These are phyloP conservation scores for Backusella macrospora DNA, from an alignment of 192 early-diverging fungal genomes.

Conservation along the genomic window DNA sequence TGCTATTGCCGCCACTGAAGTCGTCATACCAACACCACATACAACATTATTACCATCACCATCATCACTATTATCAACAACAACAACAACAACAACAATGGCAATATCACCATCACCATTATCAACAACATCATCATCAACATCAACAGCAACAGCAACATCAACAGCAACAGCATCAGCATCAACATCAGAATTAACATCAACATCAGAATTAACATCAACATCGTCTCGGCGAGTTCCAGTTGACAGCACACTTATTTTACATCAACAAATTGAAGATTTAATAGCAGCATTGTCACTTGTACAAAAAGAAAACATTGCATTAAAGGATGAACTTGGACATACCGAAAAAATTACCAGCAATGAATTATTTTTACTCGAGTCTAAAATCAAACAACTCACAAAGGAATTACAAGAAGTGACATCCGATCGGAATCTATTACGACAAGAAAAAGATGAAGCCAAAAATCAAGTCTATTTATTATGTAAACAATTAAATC, in stretches of 20 bases:
- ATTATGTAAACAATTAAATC: neutral
- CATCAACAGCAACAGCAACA: constrained; percentile 2
- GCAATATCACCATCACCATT: neutral
- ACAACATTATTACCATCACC: neutral
- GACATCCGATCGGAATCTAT: neutral
- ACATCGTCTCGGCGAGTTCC: neutral
- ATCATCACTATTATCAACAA: neutral
- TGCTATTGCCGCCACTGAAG: neutral
- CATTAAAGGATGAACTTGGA: neutral
- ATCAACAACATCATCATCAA: neutral
- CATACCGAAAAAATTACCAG: neutral
- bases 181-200: neutral
- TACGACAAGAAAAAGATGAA: neutral
- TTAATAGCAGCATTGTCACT: neutral
- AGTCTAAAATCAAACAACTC: neutral
- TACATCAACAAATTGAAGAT: constrained; percentile 5
- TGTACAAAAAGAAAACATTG: neutral
- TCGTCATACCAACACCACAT: neutral
- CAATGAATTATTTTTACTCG: neutral
- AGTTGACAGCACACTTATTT: neutral
- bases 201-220: neutral
- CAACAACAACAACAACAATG: neutral
- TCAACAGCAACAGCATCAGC: neutral
- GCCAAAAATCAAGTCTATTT: neutral
- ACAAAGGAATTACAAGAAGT: neutral